Conservation (phyloP, 2,329 filamentous ascomycete species). For the Didymella sp. region DNA sequence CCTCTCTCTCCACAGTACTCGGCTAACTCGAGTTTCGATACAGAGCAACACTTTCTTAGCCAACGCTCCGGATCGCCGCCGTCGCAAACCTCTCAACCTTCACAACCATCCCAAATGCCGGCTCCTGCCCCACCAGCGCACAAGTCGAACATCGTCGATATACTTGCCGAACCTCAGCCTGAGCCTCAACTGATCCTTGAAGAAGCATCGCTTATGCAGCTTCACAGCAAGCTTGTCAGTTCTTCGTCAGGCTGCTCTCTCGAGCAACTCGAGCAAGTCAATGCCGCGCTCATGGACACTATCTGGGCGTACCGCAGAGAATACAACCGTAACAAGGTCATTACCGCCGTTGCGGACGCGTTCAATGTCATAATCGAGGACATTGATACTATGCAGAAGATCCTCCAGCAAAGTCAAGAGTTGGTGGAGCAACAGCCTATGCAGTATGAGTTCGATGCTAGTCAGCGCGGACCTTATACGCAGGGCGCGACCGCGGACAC, state of each 20-base stretch:
- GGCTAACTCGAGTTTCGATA: slow-evolving; percentile 28
- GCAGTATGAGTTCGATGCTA: slow-evolving; percentile 16
- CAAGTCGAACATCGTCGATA: slow-evolving; percentile 47
- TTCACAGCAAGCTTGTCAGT: slow-evolving; percentile 69
- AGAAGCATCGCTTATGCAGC: slow-evolving; percentile 59
- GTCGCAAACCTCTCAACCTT: slow-evolving; percentile 47
- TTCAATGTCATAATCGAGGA: slow-evolving; percentile 79
- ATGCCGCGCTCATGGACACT: slow-evolving; percentile 86
- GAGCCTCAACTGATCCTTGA: slow-evolving; percentile 55
- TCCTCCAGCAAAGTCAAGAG: slow-evolving; percentile 53
- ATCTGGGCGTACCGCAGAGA: slow-evolving; percentile 81
- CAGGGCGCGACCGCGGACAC: slow-evolving; percentile 6
- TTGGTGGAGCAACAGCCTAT: slow-evolving; percentile 17
- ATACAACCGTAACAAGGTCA: slow-evolving; percentile 82
- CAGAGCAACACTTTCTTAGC: slow-evolving; percentile 44
- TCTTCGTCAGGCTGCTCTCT: slow-evolving; percentile 80
- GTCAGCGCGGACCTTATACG: slow-evolving; percentile 12
- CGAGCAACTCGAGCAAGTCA: slow-evolving; percentile 94
- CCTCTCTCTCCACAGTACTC: slow-evolving; percentile 14
- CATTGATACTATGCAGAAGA: slow-evolving; percentile 63
- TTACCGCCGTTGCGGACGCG: slow-evolving; percentile 66
- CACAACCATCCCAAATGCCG: slow-evolving; percentile 35
- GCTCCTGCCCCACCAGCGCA: slow-evolving; percentile 48
- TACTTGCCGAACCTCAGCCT: slow-evolving; percentile 51
- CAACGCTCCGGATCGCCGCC: slow-evolving; percentile 49